Evolutionary conservation across 192 early-diverging fungal genomes (phyloP), one percentile per base, ranked within the genome.

Genomic region (Coemansia sp.): DNA sequence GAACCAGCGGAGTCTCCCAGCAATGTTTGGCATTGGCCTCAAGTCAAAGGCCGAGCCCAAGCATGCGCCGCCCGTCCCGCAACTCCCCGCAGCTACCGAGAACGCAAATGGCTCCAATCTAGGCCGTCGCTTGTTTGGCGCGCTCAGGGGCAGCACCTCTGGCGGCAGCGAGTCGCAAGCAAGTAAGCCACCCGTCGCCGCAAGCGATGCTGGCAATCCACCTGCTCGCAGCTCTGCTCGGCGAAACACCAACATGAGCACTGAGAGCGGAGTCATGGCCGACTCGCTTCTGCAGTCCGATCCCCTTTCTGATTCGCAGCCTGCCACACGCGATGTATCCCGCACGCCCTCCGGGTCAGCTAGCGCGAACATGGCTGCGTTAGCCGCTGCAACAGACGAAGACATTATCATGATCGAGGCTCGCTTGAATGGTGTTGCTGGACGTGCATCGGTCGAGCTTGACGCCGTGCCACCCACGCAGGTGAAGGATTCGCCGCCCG

Each of bases 1-100:
- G 32, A 79, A 58, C 42, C 76, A 79, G 53, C 76, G 76, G 29
- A 79, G 76, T 40, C 63, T 79, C 10, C 76, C 76, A 8, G 76
- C 76, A 8, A 79, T 79, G 70, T 73, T 79, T 70, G 68, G 68
- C 19, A 67, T 77, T 43, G 76, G 76, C 11, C 41, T 59, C 15
- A 72, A 72, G 46, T n/a, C 67, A 3, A 69, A 63, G 53, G 26
- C 19, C 37, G 76, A 79, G 21, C 46, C 14, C 55, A 69, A 67
- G 56, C 37, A 44, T 1, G 44, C 63, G 10, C 76, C 76, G 12
- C 76, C 76, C 1, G 76, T 79, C 10, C 76, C 76, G 9, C 65
- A 64, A 22, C 33, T 79, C 24, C 67, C 62, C n/a, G 42, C 24
- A 21, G 42, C 24, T 12, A 58, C 63, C 3, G 58, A 26, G 14